Evolutionary conservation across 257 asterid species (phyloP).

Genomic region (Rauvolfia tetraphylla): DNA sequence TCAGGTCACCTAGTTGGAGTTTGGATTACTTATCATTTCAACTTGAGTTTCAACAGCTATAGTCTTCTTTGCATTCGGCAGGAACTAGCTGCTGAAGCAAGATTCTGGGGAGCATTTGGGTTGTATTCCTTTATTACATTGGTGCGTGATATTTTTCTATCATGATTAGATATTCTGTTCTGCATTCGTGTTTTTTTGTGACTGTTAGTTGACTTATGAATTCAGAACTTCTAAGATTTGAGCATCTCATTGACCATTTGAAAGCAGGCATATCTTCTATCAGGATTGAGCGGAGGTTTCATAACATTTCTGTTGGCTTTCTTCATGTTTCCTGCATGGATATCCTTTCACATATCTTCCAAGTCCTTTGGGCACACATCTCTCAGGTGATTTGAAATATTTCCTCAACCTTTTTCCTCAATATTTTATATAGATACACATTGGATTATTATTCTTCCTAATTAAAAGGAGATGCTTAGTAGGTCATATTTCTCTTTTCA

Average conservation of each 20-base stretch:
- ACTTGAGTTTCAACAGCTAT: conserved; percentile 14
- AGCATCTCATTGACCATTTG: conserved; percentile 24
- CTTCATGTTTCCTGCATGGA: conserved; percentile 89
- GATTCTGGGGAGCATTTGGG: conserved; percentile 99
- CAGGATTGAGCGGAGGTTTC: conserved; percentile 91
- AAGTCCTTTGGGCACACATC: conserved; percentile 61
- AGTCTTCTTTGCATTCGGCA: conserved; percentile 26
- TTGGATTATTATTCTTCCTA: not conserved
- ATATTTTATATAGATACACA: not conserved
- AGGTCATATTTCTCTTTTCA: not conserved
- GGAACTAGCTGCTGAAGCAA: conserved; percentile 83
- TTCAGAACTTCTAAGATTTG: not conserved
- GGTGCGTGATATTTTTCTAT: conserved; percentile 43
- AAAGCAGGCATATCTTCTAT: conserved; percentile 69
- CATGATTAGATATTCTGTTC: not conserved
- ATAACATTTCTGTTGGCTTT: conserved; percentile 57
- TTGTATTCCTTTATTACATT: conserved; percentile 69
- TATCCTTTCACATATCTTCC: conserved; percentile 50
- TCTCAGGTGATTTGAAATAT: conserved; percentile 49
- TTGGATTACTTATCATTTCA: conserved; percentile 1
- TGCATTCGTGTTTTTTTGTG: not conserved
- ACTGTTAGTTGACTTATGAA: not conserved
- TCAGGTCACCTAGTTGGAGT: not conserved
- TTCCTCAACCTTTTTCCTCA: not conserved
- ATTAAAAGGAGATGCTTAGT: not conserved